Conservation (phyloP, 257 asterid genomes). For the Eucommia ulmoides region DNA sequence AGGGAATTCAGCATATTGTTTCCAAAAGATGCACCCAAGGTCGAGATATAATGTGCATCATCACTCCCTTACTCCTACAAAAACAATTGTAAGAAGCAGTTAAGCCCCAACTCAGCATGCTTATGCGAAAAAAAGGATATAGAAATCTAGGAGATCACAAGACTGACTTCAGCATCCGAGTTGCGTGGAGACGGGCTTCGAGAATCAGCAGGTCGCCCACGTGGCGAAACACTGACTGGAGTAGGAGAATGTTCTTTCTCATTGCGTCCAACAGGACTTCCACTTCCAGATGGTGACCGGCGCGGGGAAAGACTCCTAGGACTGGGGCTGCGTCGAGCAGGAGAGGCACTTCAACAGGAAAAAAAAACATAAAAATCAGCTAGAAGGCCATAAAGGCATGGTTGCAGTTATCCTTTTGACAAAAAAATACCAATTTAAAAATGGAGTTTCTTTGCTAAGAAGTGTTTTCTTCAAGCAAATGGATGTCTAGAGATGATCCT, state of each 20-base stretch:
- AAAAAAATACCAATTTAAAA: too few species aligned
- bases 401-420: too few species aligned
- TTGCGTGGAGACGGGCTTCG: slow-evolving; percentile 56
- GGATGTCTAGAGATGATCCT: too few species aligned
- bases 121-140: not conserved
- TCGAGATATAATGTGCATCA: slow-evolving; percentile 1
- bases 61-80: slow-evolving; percentile 27
- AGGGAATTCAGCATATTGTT: slow-evolving; percentile 16
- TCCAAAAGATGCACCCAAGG: not conserved
- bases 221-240: slow-evolving; percentile 73
- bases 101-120: slow-evolving; percentile 2
- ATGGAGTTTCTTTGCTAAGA: too few species aligned
- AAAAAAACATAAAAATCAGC: slow-evolving; percentile 4
- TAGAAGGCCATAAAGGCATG: not conserved
- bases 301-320: slow-evolving; percentile 70
- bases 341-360: slow-evolving; percentile 53
- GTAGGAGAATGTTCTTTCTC: slow-evolving; percentile 40
- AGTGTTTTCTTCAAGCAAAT: too few species aligned
- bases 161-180: slow-evolving; percentile 81
- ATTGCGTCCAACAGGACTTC: slow-evolving; percentile 44
- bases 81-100: not conserved
- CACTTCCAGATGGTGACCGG: slow-evolving; percentile 43
- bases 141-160: not conserved
- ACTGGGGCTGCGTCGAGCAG: slow-evolving; percentile 57
- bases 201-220: slow-evolving; percentile 38